Base-by-base conservation (phyloP, 2,329 filamentous ascomycete genomes). In the Aspergillus puulaauensis region DNA sequence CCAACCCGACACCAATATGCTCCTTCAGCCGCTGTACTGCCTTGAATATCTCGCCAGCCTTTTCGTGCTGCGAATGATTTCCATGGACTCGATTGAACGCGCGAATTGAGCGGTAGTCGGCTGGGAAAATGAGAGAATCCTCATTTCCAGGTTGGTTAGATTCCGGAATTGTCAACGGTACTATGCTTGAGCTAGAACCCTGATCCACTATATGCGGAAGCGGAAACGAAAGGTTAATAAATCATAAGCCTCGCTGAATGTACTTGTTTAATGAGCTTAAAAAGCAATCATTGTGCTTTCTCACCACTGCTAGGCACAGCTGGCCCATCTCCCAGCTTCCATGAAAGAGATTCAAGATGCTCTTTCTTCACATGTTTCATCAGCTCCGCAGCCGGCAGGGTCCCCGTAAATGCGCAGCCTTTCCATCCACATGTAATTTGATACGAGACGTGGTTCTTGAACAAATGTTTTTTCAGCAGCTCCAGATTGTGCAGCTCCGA, bases 401-500 rank as follows among this genome's bases (percentile, higher is more conserved):
- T 57, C 5, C 56, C 64, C 12, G 57, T 52, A 49, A 63, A 56
- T 1, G 56, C 46, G 45, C 68, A 71, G 15, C 55, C 66, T n/a
- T 65, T 59, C 66, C 70, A 70, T 35, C 64, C 57, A 47, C 68
- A 73, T 3, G 55, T 60, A 40, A 71, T 66, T 15, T 66, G 60
- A 51, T 68, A 59, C 2, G 73, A 68, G 3, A 74, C 63, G 57
- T 89, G 86, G 4, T 82, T 70, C 64, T 85, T 87, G 52, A 77
- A 67, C 6, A 86, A 70, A 67, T 89, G 86, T 57, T 82, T 83
- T 60, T 80, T 80, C 6, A 89, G 72, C 0, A 82, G 83, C 8
- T 82, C 79, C 14, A 88, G 69, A 62, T 87, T 88, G 69, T 89
- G 86, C 5, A 89, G 73, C 61, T 86, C 79, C 0, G 82, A 80